Conservation (phyloP, 2,329 filamentous ascomycete genomes). For the Ceratocystis ficicola region DNA sequence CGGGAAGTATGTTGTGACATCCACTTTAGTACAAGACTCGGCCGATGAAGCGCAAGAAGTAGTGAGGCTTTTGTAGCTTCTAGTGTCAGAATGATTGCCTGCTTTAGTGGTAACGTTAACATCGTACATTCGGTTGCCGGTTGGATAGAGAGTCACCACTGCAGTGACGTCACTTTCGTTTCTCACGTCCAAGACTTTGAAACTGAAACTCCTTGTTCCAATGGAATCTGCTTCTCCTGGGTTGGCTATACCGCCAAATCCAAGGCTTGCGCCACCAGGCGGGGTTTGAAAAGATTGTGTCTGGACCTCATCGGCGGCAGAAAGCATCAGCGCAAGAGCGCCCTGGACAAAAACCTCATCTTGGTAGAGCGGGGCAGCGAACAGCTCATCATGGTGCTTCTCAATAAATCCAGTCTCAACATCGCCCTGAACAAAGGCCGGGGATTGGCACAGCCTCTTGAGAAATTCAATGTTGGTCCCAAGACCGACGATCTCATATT, state of each 20-base stretch:
- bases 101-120: neutral
- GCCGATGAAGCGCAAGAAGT: neutral
- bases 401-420: conserved; percentile 96
- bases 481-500: conserved; percentile 85
- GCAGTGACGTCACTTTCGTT: conserved; percentile 2
- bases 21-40: conserved; percentile 24
- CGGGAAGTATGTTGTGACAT: conserved; percentile 65
- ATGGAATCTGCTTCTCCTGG: neutral
- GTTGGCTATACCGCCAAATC: neutral
- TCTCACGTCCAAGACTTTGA: neutral
- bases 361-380: conserved; percentile 47
- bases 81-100: neutral
- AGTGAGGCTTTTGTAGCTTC: neutral
- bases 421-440: conserved; percentile 71
- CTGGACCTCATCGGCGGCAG: neutral
- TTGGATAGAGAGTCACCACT: conserved; percentile 1
- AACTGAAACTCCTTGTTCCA: conserved; percentile 13
- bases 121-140: neutral
- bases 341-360: conserved; percentile 77
- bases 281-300: neutral
- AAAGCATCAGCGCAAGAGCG: conserved; percentile 44
- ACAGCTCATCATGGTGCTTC: conserved; percentile 71
- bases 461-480: conserved; percentile 96
- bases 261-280: neutral
- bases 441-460: conserved; percentile 70